Evolutionary conservation across 2,329 filamentous ascomycete genomes (phyloP).

Genomic region (Calonectria leucothoes): DNA sequence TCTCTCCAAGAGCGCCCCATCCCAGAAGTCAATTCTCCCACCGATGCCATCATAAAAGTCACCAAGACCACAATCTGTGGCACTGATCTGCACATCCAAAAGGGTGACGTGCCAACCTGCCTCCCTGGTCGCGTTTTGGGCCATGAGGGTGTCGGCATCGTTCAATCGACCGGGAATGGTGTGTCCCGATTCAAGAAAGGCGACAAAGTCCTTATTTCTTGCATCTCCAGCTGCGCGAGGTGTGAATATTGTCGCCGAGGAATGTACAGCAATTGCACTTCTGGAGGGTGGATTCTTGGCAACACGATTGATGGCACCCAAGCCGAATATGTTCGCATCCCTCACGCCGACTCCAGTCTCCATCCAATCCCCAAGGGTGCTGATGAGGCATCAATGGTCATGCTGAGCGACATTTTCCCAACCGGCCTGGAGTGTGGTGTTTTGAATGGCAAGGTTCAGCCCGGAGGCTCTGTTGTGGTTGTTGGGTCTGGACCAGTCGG

Average conservation of each 20-base stretch:
- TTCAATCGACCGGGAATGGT: constrained; percentile 57
- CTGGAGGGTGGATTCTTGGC: constrained; percentile 66
- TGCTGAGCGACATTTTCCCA: constrained; percentile 67
- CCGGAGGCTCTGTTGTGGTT: constrained; percentile 63
- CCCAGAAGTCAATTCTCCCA: constrained; percentile 53
- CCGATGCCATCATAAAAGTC: constrained; percentile 62
- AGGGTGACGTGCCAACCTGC: constrained; percentile 63
- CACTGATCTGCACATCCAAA: constrained; percentile 66
- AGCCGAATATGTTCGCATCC: constrained; percentile 67
- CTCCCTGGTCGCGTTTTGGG: constrained; percentile 59
- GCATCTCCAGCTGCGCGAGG: constrained; percentile 61
- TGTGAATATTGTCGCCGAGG: constrained; percentile 63
- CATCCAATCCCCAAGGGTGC: constrained; percentile 56
- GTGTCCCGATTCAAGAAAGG: constrained; percentile 61
- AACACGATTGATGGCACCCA: constrained; percentile 65
- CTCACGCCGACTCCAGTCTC: constrained; percentile 61
- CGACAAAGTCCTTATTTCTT: constrained; percentile 63
- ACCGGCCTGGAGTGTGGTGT: constrained; percentile 68
- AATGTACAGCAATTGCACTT: constrained; percentile 64
- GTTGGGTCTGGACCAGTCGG: constrained; percentile 68
- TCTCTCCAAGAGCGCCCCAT: constrained; percentile 54
- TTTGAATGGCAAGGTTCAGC: constrained; percentile 61
- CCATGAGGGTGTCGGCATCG: constrained; percentile 64
- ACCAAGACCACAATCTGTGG: constrained; percentile 64
- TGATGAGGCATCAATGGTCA: constrained; percentile 56